Percentiles rank a stretch among this genome's conserved stretches.
These are phyloP conservation scores for Mycosarcoma maydis DNA, from an alignment of 1,284 basidiomycete species.

Conservation along the genomic window DNA sequence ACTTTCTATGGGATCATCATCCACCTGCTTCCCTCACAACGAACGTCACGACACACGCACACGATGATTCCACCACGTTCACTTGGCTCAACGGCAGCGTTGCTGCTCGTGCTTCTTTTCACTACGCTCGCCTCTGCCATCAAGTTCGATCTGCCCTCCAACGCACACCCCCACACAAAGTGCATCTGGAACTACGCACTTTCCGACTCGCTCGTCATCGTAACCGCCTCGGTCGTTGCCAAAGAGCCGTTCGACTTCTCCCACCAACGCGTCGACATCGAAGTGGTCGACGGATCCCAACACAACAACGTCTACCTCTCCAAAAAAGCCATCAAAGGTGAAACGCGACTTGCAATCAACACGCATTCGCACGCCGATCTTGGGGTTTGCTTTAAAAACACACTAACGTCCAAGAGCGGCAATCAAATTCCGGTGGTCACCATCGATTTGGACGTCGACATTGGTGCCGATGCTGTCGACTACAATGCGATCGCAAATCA, in stretches of 20 bases:
- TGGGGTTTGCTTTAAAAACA: conserved; percentile 90
- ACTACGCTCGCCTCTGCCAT: conserved; percentile 35
- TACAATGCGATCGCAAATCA: conserved; percentile 99
- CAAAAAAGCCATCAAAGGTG: conserved; percentile 86
- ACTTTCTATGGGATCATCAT: too few relatives aligned
- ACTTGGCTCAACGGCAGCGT: not conserved
- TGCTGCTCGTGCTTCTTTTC: conserved; percentile 9
- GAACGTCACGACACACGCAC: too few relatives aligned
- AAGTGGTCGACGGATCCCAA: conserved; percentile 88
- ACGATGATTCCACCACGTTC: not conserved
- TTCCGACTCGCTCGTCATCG: conserved; percentile 70
- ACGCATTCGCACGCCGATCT: conserved; percentile 92
- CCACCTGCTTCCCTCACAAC: too few relatives aligned
- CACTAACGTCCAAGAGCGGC: not conserved
- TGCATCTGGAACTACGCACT: conserved; percentile 67
- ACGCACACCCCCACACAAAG: conserved; percentile 44
- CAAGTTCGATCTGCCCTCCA: conserved; percentile 61
- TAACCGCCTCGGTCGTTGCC: conserved; percentile 87
- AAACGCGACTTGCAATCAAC: conserved; percentile 92
- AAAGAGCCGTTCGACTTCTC: conserved; percentile 37
- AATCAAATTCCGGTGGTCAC: conserved; percentile 8
- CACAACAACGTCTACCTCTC: conserved; percentile 89
- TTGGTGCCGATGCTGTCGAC: conserved; percentile 97
- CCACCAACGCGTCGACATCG: conserved; percentile 76
- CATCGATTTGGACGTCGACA: conserved; percentile 93